These are phyloP conservation scores for Didymella lethalis DNA, from an alignment of 2,329 filamentous ascomycete species.

Conservation along the genomic window DNA sequence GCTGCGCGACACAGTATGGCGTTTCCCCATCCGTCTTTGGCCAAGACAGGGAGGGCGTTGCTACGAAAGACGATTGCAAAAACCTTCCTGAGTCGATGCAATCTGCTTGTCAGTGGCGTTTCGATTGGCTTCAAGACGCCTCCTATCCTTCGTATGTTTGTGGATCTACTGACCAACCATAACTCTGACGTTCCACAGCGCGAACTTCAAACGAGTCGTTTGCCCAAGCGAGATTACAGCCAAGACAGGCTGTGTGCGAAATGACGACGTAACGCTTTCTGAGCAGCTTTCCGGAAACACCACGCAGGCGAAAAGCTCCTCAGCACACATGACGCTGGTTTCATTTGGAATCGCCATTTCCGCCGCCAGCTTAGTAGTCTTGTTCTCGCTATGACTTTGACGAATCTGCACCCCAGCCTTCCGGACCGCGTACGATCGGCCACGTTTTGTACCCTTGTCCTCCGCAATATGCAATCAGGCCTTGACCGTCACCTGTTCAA, in stretches of 20 bases:
- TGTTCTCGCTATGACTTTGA: constrained; percentile 37
- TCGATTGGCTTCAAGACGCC: constrained; percentile 49
- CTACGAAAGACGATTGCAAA: constrained; percentile 42
- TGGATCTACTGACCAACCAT: background rate
- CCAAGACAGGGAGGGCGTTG: constrained; percentile 37
- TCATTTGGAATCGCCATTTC: constrained; percentile 1
- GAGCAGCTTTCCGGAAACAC: constrained; percentile 14
- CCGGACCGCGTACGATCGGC: constrained; percentile 33
- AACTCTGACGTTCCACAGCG: constrained; percentile 42
- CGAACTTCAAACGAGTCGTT: constrained; percentile 47
- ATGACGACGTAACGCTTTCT: constrained; percentile 41
- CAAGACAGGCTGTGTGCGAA: constrained; percentile 45
- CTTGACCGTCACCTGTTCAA: constrained; percentile 27
- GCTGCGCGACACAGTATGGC: constrained; percentile 45
- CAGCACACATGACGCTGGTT: background rate
- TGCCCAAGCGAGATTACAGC: constrained; percentile 47
- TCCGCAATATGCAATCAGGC: constrained; percentile 32
- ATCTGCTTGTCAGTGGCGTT: constrained; percentile 45
- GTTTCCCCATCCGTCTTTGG: constrained; percentile 47
- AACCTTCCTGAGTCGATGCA: constrained; percentile 43
- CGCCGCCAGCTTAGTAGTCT: constrained; percentile 17
- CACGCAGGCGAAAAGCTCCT: constrained; percentile 1
- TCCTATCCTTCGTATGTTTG: constrained; percentile 42
- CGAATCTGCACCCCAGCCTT: constrained; percentile 31
- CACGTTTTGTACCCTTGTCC: constrained; percentile 30